Conservation (phyloP, 2,329 filamentous ascomycete species). For the Ilyonectria robusta region DNA sequence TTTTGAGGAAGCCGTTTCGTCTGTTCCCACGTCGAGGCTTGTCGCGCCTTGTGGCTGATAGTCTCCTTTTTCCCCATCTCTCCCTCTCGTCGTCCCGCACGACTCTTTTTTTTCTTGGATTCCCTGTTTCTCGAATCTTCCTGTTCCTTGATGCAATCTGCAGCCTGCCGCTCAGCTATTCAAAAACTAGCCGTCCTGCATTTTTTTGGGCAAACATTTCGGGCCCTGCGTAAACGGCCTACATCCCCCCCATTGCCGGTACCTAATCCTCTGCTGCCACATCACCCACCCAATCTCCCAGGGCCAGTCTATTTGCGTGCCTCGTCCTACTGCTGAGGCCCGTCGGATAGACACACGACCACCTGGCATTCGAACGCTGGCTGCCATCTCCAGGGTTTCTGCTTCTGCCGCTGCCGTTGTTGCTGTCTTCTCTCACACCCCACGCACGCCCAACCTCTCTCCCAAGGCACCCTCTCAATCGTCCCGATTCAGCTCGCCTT, state of each 20-base stretch:
- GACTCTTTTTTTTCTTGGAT: conserved; percentile 18
- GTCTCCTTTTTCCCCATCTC: conserved; percentile 15
- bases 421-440: conserved; percentile 32
- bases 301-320: conserved; percentile 35
- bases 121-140: not conserved
- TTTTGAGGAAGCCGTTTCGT: conserved; percentile 43
- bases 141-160: conserved; percentile 25
- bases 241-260: conserved; percentile 35
- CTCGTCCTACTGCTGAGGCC: conserved; percentile 42
- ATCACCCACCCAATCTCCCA: conserved; percentile 43
- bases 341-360: conserved; percentile 37
- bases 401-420: conserved; percentile 14
- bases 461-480: conserved; percentile 29
- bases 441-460: conserved; percentile 35
- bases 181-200: conserved; percentile 31
- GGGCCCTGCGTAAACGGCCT: conserved; percentile 33
- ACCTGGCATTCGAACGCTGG: conserved; percentile 32
- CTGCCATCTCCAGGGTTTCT: conserved; percentile 27
- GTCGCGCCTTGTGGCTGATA: conserved; percentile 40
- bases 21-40: conserved; percentile 41
- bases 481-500: conserved; percentile 23
- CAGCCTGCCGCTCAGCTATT: conserved; percentile 29
- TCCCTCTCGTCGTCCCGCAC: conserved; percentile 18
- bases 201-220: conserved; percentile 38
- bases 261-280: conserved; percentile 49